phyloP scores from a whole-genome alignment of 495 filamentous ascomycete species.

The Penicillium maclennaniae region DNA sequence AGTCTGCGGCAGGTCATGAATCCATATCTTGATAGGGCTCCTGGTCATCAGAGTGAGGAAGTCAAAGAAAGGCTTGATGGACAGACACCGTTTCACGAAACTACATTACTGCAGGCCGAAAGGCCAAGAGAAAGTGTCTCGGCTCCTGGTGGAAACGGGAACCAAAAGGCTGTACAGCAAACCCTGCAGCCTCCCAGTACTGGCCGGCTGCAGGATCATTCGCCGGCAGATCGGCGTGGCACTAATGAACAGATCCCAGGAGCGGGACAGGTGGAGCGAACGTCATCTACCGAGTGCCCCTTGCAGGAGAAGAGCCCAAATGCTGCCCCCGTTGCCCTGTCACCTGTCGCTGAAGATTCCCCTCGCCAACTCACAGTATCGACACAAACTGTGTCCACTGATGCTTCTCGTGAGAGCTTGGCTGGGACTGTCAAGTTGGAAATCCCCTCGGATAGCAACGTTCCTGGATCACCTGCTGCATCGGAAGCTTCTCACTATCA shows the following conservation, averaged over 20 bases:
- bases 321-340: constrained; percentile 18
- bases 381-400: constrained; percentile 12
- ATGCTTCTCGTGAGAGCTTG: constrained; percentile 18
- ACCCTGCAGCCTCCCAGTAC: constrained; percentile 27
- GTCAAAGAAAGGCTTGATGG: constrained; percentile 19
- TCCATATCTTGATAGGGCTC: constrained; percentile 59
- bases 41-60: constrained; percentile 15
- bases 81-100: constrained; percentile 18
- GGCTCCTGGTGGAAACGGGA: constrained; percentile 15
- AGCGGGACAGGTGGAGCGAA: constrained; percentile 16
- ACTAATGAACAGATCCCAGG: constrained; percentile 37
- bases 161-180: constrained; percentile 21
- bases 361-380: constrained; percentile 23
- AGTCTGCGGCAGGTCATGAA: constrained; percentile 89
- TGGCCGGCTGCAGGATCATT: constrained; percentile 34
- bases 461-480: constrained; percentile 30
- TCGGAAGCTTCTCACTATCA: constrained; percentile 46
- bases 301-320: constrained; percentile 23
- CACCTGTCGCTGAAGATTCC: constrained; percentile 31
- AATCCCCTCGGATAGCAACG: constrained; percentile 16
- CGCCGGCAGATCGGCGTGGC: constrained; percentile 51
- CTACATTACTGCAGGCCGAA: constrained; percentile 16
- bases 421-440: constrained; percentile 22
- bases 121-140: constrained; percentile 27
- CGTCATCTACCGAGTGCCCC: constrained; percentile 18